These are phyloP conservation scores for Annulohypoxylon bovei DNA, from an alignment of 495 filamentous ascomycete genomes.

Conservation along the genomic window DNA sequence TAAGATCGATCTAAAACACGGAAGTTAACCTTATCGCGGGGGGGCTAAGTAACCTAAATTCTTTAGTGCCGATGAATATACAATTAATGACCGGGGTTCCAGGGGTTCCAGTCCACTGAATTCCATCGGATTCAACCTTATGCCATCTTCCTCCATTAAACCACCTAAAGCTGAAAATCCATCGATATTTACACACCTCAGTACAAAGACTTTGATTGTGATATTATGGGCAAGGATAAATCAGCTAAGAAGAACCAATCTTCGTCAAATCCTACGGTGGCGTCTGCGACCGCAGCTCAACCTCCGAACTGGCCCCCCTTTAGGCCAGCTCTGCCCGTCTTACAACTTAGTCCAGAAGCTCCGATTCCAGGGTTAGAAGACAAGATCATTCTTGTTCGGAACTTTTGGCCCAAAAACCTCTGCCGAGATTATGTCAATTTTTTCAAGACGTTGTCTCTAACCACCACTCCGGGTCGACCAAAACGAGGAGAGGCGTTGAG, in stretches of 20 bases:
- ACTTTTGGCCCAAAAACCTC: constrained; percentile 80
- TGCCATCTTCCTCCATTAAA: not conserved
- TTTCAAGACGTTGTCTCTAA: constrained; percentile 75
- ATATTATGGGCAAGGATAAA: constrained; percentile 33
- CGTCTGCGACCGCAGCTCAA: constrained; percentile 13
- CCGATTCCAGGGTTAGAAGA: constrained; percentile 60
- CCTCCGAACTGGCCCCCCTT: constrained; percentile 81
- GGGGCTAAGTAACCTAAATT: not conserved
- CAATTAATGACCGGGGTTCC: not conserved
- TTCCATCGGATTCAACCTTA: not conserved
- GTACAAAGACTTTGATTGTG: not conserved
- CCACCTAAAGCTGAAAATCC: constrained; percentile 3
- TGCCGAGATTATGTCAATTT: constrained; percentile 86
- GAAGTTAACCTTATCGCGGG: constrained; percentile 5
- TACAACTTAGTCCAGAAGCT: constrained; percentile 68
- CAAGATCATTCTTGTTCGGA: constrained; percentile 80
- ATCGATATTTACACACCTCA: not conserved
- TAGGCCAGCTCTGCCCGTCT: constrained; percentile 73
- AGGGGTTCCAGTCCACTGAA: not conserved
- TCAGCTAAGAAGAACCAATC: constrained; percentile 29
- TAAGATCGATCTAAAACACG: constrained; percentile 14
- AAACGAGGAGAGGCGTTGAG: constrained; percentile 86
- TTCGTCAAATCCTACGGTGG: constrained; percentile 19
- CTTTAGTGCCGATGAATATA: constrained; percentile 12
- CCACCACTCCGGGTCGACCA: constrained; percentile 83